phyloP scores from a whole-genome alignment of 495 filamentous ascomycete genomes.

The Penicillium canescens region DNA sequence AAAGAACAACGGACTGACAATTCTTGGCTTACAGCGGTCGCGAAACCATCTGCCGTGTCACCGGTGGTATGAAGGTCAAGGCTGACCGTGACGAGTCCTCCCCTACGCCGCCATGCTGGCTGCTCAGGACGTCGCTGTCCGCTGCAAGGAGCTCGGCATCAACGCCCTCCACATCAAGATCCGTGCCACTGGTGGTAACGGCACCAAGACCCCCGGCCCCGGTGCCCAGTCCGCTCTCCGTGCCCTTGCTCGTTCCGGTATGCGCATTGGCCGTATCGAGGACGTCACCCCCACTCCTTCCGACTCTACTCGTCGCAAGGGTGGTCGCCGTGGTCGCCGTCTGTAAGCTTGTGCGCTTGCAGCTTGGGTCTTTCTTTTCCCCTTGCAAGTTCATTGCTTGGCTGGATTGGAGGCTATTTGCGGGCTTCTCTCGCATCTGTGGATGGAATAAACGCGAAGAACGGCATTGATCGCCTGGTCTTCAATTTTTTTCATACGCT shows the following conservation, averaged over 20 bases:
- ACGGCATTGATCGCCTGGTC: constrained; percentile 58
- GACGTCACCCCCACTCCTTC: constrained; percentile 98
- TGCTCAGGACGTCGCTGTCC: constrained; percentile 85
- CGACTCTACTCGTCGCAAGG: constrained; percentile 98
- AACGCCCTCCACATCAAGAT: constrained; percentile 99
- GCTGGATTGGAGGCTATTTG: constrained; percentile 39
- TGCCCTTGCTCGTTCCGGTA: constrained; percentile 95
- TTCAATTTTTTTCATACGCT: constrained; percentile 50
- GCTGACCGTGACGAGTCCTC: constrained; percentile 99
- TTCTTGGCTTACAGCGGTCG: constrained; percentile 81
- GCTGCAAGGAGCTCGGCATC: constrained; percentile 99
- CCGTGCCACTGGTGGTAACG: constrained; percentile 97
- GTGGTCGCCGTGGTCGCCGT: constrained; percentile 99
- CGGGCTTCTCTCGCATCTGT: constrained; percentile 42
- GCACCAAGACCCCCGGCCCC: constrained; percentile 98
- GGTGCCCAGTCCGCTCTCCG: constrained; percentile 99
- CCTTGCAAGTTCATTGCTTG: constrained; percentile 28
- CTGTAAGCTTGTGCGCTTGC: constrained; percentile 65
- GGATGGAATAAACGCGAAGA: constrained; percentile 61
- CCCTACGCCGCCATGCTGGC: constrained; percentile 99
- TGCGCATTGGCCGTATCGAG: constrained; percentile 99
- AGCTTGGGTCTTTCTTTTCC: constrained; percentile 25
- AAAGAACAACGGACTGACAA: constrained; percentile 55
- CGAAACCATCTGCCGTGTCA: constrained; percentile 99
- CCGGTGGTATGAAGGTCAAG: constrained; percentile 99